Conservation (phyloP, 1,139 yeast genomes). For the Protomyces macrosporus region DNA sequence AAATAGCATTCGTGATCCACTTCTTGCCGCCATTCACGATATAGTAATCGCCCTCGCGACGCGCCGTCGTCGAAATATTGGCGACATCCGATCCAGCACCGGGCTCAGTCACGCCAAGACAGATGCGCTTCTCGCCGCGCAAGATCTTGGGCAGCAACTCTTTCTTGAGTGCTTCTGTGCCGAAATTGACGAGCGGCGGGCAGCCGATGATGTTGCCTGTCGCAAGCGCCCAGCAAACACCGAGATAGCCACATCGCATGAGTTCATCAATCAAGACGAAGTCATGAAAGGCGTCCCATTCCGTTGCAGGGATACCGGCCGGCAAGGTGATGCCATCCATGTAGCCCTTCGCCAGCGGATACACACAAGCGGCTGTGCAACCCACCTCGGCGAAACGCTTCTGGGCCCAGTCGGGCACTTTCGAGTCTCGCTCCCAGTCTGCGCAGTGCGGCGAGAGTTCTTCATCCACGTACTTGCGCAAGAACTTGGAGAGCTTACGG, state of each 20-base stretch:
- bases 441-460: conserved; percentile 40
- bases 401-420: conserved; percentile 36
- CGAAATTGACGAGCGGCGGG: conserved; percentile 42
- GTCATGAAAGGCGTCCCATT: conserved; percentile 91
- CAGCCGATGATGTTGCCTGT: conserved; percentile 43
- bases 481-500: conserved; percentile 40
- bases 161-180: conserved; percentile 35
- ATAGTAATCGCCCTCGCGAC: conserved; percentile 38
- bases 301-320: conserved; percentile 69
- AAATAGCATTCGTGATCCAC: conserved; percentile 42
- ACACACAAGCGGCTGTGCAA: conserved; percentile 40
- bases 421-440: conserved; percentile 44
- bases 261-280: conserved; percentile 63
- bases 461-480: conserved; percentile 43
- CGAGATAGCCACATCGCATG: conserved; percentile 41
- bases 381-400: conserved; percentile 32
- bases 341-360: conserved; percentile 43
- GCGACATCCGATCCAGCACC: conserved; percentile 47
- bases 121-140: conserved; percentile 41
- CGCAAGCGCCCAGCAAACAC: conserved; percentile 40
- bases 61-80: conserved; percentile 42
- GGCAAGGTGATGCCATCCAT: conserved; percentile 60
- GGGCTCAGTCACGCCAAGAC: conserved; percentile 43
- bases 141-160: conserved; percentile 40
- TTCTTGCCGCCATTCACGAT: conserved; percentile 46